These are phyloP conservation scores for Narthecium ossifragum DNA, from an alignment of 106 monocot species.

Conservation along the genomic window DNA sequence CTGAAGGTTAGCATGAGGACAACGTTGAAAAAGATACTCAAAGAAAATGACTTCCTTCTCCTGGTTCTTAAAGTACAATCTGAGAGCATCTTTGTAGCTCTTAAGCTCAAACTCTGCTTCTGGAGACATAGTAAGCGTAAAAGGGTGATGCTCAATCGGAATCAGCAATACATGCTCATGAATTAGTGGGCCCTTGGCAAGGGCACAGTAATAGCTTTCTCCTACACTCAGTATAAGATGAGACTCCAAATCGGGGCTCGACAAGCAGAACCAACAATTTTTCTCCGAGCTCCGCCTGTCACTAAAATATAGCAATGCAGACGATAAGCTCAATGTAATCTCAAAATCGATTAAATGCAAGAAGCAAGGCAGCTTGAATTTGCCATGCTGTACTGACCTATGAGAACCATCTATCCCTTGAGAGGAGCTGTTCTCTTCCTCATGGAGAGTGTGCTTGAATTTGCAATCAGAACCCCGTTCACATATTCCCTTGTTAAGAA, in stretches of 20 bases:
- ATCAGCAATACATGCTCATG: constrained; percentile 68
- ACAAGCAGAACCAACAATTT: constrained; percentile 98
- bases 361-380: too few species aligned
- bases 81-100: constrained; percentile 57
- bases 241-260: constrained; percentile 77
- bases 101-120: constrained; percentile 65
- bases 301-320: constrained; percentile 5
- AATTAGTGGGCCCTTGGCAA: constrained; percentile 92
- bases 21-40: constrained; percentile 64
- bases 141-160: constrained; percentile 86
- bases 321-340: too few species aligned
- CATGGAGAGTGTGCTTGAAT: constrained; percentile 59
- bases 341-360: too few species aligned
- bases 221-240: constrained; percentile 77
- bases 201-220: constrained; percentile 84
- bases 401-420: constrained; percentile 20
- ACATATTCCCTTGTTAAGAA: constrained; percentile 94
- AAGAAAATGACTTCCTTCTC: constrained; percentile 67
- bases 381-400: constrained; percentile 42
- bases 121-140: constrained; percentile 52
- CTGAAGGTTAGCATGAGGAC: constrained; percentile 92
- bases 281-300: constrained; percentile 40
- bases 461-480: constrained; percentile 83
- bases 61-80: constrained; percentile 56
- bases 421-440: constrained; percentile 32